Base-by-base conservation (phyloP, 116 monocot species). In the Thalassia testudinum region DNA sequence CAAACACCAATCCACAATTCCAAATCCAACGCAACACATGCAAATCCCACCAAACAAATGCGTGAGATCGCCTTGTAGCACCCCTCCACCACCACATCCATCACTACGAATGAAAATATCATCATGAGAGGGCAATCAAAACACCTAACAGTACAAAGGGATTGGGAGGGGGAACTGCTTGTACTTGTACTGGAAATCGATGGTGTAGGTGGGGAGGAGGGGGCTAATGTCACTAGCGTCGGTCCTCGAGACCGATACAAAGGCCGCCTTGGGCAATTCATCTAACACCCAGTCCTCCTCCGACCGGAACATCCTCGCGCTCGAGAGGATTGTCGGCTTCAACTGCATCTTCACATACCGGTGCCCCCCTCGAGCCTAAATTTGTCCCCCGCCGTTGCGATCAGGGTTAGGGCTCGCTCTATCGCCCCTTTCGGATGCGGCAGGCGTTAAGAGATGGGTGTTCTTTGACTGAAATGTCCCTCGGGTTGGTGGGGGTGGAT, bases 101-200 rank as follows among this genome's bases (percentile, higher is more conserved):
- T n/a, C n/a, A n/a, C n/a, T n/a, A n/a, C n/a, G n/a, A n/a, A n/a
- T n/a, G n/a, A n/a, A n/a, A n/a, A n/a, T n/a, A n/a, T n/a, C n/a
- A n/a, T n/a, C n/a, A n/a, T n/a, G n/a, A n/a, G n/a, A n/a, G n/a
- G n/a, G n/a, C n/a, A n/a, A n/a, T n/a, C n/a, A n/a, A n/a, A n/a
- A n/a, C n/a, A n/a, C n/a, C n/a, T n/a, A n/a, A n/a, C n/a, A n/a
- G n/a, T n/a, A n/a, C n/a, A n/a, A n/a, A n/a, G n/a, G n/a, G n/a
- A n/a, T n/a, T n/a, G n/a, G n/a, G n/a, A 38, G 38, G 13, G 37
- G 12, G 13, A 37, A 56, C 22, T 5, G 47, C 28, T 75, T 78
- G 78, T 79, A 79, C 53, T 84, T 78, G 64, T 84, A 84, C 24
- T 70, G 78, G 53, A 84, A 34, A 49, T 84, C 84, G 52, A 84